Conservation (phyloP, 2,329 filamentous ascomycete species). For the Madurella mycetomatis region DNA sequence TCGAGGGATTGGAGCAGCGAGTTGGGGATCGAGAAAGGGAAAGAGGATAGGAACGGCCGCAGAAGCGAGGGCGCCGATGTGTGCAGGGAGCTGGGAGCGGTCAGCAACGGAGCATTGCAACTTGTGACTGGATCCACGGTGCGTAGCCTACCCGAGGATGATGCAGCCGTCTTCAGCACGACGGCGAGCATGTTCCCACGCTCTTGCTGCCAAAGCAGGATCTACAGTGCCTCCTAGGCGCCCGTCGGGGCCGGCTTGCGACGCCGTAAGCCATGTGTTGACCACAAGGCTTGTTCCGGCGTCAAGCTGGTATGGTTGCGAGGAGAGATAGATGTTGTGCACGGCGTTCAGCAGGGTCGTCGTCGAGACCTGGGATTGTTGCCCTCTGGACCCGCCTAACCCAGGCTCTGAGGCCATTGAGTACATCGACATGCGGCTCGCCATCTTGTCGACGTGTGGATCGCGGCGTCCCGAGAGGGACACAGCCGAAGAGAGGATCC, state of each 20-base stretch:
- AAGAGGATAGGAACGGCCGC: constrained; percentile 70
- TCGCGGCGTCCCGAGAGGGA: constrained; percentile 33
- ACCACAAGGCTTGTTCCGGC: constrained; percentile 87
- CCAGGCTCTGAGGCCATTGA: constrained; percentile 59
- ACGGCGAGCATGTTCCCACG: constrained; percentile 94
- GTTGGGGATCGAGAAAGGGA: constrained; percentile 75
- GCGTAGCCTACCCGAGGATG: constrained; percentile 66
- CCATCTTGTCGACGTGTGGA: constrained; percentile 42
- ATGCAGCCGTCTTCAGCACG: constrained; percentile 95
- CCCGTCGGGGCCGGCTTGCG: constrained; percentile 64
- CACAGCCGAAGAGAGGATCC: constrained; percentile 10
- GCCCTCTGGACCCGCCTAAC: constrained; percentile 53
- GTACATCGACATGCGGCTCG: constrained; percentile 64
- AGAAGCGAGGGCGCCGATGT: constrained; percentile 82
- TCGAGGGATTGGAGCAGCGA: constrained; percentile 74
- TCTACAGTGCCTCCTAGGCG: constrained; percentile 75
- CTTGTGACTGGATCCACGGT: not conserved
- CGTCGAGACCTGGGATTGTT: constrained; percentile 80
- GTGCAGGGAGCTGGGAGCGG: constrained; percentile 68
- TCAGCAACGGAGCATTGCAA: constrained; percentile 10
- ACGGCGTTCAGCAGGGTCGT: constrained; percentile 89
- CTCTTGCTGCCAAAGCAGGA: constrained; percentile 67
- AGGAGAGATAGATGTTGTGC: constrained; percentile 81
- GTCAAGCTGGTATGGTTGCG: constrained; percentile 80
- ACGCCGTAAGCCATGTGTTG: constrained; percentile 89